These are phyloP conservation scores for Penicillium sp. DNA, from an alignment of 2,329 filamentous ascomycete species.

Conservation along the genomic window DNA sequence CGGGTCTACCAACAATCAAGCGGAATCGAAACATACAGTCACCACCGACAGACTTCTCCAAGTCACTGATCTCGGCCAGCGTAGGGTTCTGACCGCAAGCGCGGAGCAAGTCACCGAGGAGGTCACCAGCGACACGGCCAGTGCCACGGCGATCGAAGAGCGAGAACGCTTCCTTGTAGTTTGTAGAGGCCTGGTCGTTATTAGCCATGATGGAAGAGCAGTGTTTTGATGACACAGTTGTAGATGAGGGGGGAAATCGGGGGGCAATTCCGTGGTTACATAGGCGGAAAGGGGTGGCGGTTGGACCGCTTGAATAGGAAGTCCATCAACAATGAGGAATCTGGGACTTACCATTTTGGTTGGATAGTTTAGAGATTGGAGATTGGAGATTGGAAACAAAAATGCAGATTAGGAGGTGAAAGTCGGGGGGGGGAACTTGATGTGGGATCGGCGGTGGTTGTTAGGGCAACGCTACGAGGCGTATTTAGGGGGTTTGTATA, in stretches of 20 bases:
- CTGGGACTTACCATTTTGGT: constrained; percentile 4
- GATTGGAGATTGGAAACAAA: constrained; percentile 8
- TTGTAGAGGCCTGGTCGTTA: constrained; percentile 62
- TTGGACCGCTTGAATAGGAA: constrained; percentile 2
- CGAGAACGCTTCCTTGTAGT: constrained; percentile 99
- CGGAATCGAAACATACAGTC: constrained; percentile 63
- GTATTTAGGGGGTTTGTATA: background rate
- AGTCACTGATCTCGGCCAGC: constrained; percentile 77
- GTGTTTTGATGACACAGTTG: background rate
- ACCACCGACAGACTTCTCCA: constrained; percentile 79
- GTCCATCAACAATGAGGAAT: constrained; percentile 2
- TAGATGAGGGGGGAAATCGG: constrained; percentile 1
- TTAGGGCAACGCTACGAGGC: constrained; percentile 15
- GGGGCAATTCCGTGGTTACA: constrained; percentile 1
- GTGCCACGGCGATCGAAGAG: constrained; percentile 99
- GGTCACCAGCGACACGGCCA: constrained; percentile 76
- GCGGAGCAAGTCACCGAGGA: constrained; percentile 84
- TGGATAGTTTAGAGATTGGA: background rate
- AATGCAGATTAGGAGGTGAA: constrained; percentile 1
- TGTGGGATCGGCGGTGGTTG: constrained; percentile 17
- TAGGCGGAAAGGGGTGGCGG: background rate
- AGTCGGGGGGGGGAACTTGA: constrained; percentile 4
- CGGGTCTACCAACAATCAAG: background rate
- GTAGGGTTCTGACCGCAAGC: constrained; percentile 98
- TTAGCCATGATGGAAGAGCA: constrained; percentile 16